A percentile compares a stretch with the other conserved stretches of the same genome.
Evolutionary conservation across 345 rosid genomes (phyloP).

Genomic region (Acer saccharum): DNA sequence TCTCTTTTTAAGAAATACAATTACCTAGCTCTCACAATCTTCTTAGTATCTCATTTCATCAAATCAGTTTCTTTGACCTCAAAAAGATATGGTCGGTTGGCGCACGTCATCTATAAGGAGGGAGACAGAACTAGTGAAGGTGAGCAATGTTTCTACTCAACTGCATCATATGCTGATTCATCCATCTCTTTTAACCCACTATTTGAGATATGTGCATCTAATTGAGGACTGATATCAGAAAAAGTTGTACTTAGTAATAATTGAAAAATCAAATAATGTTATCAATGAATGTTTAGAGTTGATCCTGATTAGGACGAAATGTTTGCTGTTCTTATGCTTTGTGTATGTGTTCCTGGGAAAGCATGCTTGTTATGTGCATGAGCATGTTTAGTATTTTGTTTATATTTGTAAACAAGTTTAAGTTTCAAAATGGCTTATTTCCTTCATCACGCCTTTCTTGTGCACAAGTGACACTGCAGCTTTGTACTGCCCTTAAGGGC

Average conservation of each 20-base stretch:
- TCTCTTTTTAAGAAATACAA: neutral
- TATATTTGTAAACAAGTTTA: neutral
- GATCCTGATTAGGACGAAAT: neutral
- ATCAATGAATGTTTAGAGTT: neutral
- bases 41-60: slow-evolving; percentile 13
- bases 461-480: neutral
- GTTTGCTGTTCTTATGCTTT: neutral
- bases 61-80: slow-evolving; percentile 44
- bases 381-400: neutral
- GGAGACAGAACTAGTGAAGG: slow-evolving; percentile 85
- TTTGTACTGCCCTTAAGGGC: neutral
- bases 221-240: neutral
- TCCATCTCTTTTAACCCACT: slow-evolving; percentile 2
- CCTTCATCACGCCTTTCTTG: neutral
- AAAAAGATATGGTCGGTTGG: slow-evolving; percentile 98
- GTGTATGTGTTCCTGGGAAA: neutral
- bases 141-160: slow-evolving; percentile 26
- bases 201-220: neutral
- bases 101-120: slow-evolving; percentile 98
- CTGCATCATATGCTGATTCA: neutral
- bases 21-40: slow-evolving; percentile 11
- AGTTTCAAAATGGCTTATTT: neutral
- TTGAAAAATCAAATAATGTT: neutral
- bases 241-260: neutral
- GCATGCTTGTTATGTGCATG: neutral